A percentile compares a stretch with the other conserved stretches of the same genome.
These are phyloP conservation scores for Ascochyta lentis DNA, from an alignment of 2,329 filamentous ascomycete species.

Conservation along the genomic window DNA sequence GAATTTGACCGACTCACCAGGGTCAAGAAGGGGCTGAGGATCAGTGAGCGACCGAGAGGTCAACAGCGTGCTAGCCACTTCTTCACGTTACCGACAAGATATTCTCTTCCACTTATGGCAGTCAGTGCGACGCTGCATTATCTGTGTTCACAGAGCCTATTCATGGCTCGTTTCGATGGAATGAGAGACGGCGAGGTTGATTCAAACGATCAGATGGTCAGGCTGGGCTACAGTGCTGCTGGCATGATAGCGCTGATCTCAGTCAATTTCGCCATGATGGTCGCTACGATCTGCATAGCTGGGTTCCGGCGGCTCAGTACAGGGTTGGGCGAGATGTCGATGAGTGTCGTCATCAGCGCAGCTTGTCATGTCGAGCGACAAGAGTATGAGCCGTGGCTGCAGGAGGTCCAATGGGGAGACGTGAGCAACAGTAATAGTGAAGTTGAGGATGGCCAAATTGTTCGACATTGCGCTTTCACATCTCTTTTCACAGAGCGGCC, in stretches of 20 bases:
- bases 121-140: constrained; percentile 50
- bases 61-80: constrained; percentile 50
- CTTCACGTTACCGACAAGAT: constrained; percentile 48
- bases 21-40: constrained; percentile 43
- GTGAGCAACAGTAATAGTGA: constrained; percentile 5
- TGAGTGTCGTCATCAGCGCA: constrained; percentile 52
- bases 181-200: constrained; percentile 12
- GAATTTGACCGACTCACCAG: constrained; percentile 56
- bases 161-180: constrained; percentile 45
- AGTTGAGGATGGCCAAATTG: neutral
- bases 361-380: constrained; percentile 27
- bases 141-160: constrained; percentile 53
- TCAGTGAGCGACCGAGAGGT: constrained; percentile 43
- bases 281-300: constrained; percentile 42
- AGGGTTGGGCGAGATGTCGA: constrained; percentile 74
- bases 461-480: constrained; percentile 21
- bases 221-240: constrained; percentile 27
- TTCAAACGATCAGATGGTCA: constrained; percentile 13
- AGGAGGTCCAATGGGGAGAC: constrained; percentile 23
- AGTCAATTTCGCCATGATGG: constrained; percentile 18
- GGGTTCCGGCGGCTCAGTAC: constrained; percentile 76
- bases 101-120: constrained; percentile 47
- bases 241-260: constrained; percentile 26
- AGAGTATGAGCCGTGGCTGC: constrained; percentile 21
- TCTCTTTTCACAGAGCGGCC: constrained; percentile 10